phyloP scores from a whole-genome alignment of 495 filamentous ascomycete species.

The Penicillium coffeae region DNA sequence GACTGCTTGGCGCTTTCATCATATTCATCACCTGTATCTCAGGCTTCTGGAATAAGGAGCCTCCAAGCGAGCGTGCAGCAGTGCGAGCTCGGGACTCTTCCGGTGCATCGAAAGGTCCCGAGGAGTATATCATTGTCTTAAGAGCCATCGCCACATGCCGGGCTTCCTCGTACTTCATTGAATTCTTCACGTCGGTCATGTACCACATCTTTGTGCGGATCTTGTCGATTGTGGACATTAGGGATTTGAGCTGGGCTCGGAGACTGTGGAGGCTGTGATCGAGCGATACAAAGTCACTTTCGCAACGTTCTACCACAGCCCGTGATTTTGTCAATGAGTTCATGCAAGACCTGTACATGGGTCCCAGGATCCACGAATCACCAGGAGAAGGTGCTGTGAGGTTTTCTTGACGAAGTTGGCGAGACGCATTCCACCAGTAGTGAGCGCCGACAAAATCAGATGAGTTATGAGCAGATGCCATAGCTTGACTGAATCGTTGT shows the following conservation, averaged over 20 bases:
- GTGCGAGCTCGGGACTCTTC: slow-evolving; percentile 48
- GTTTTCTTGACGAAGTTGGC: slow-evolving; percentile 32
- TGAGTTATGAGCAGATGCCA: slow-evolving; percentile 32
- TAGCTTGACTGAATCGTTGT: slow-evolving; percentile 39
- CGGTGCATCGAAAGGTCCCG: slow-evolving; percentile 37
- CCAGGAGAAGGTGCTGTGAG: slow-evolving; percentile 16
- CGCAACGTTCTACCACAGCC: slow-evolving; percentile 40
- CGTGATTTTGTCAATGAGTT: slow-evolving; percentile 35
- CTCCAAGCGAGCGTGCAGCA: slow-evolving; percentile 44
- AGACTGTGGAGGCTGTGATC: slow-evolving; percentile 35
- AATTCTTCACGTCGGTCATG: slow-evolving; percentile 91
- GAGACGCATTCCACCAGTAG: slow-evolving; percentile 48
- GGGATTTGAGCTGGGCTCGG: slow-evolving; percentile 32
- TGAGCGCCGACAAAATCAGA: slow-evolving; percentile 47
- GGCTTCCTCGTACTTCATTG: slow-evolving; percentile 83
- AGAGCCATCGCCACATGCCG: slow-evolving; percentile 81
- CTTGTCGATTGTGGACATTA: slow-evolving; percentile 33
- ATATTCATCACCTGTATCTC: slow-evolving; percentile 86
- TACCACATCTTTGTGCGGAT: slow-evolving; percentile 97
- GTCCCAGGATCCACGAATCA: slow-evolving; percentile 42
- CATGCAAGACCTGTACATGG: slow-evolving; percentile 36
- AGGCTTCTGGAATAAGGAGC: slow-evolving; percentile 72
- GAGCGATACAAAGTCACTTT: slow-evolving; percentile 36
- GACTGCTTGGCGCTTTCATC: slow-evolving; percentile 74
- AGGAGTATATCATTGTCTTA: slow-evolving; percentile 79